phyloP scores from a whole-genome alignment of 1,284 basidiomycete genomes.

The Schizopora paradoxa region DNA sequence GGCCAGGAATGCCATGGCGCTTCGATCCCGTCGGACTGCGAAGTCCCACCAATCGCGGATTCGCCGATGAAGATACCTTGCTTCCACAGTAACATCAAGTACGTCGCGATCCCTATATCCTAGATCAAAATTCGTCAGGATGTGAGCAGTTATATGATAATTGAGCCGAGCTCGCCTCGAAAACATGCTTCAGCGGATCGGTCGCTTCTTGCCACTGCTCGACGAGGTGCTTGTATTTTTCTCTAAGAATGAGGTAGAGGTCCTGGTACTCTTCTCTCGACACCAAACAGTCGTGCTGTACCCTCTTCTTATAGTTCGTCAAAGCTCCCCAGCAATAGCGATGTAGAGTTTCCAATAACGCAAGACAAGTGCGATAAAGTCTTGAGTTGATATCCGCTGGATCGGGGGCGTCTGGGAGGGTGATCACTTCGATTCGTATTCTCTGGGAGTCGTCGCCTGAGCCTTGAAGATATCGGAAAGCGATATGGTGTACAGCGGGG shows the following conservation, averaged over 20 bases:
- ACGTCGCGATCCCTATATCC: conserved; percentile 92
- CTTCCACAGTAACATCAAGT: conserved; percentile 88
- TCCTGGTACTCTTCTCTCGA: conserved; percentile 82
- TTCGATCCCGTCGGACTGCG: conserved; percentile 21
- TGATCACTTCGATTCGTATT: conserved; percentile 47
- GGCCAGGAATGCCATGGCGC: conserved; percentile 68
- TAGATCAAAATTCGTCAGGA: conserved; percentile 24
- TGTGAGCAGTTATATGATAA: conserved; percentile 8
- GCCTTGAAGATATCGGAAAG: conserved; percentile 55
- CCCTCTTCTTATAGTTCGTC: conserved; percentile 81
- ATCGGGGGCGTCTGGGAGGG: conserved; percentile 42
- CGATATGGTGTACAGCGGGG: conserved; percentile 65
- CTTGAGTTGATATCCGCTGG: conserved; percentile 48
- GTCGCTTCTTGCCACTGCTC: conserved; percentile 75
- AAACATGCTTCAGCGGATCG: conserved; percentile 83
- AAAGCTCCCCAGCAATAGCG: conserved; percentile 81
- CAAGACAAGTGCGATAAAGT: conserved; percentile 74
- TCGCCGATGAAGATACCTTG: conserved; percentile 43
- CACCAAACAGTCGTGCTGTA: conserved; percentile 79
- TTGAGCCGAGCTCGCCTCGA: conserved; percentile 44
- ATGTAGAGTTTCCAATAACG: conserved; percentile 78
- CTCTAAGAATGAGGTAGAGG: conserved; percentile 81
- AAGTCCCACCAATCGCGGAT: not conserved
- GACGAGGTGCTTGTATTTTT: conserved; percentile 72
- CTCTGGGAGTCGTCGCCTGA: conserved; percentile 23